A percentile compares a stretch with the other conserved stretches of the same genome.
phyloP scores from a whole-genome alignment of 2,329 filamentous ascomycete species.

The Fusarium staphyleae region DNA sequence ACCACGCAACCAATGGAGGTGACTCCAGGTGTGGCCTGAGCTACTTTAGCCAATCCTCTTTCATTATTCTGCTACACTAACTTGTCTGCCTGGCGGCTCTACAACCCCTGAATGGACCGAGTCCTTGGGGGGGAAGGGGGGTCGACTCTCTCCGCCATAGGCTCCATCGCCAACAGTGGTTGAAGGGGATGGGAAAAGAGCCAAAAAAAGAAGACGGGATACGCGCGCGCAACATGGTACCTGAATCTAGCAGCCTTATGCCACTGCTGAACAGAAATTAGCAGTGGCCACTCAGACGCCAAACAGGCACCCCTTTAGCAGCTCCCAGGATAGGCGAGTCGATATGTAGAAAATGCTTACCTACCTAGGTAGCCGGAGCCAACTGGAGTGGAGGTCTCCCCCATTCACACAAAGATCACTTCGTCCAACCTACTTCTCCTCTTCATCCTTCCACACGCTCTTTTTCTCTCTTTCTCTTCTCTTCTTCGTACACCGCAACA shows the following conservation, averaged over 20 bases:
- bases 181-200: neutral
- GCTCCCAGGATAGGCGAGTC: neutral
- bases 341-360: neutral
- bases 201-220: neutral
- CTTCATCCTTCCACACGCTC: conserved; percentile 34
- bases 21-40: conserved; percentile 18
- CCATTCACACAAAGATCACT: conserved; percentile 30
- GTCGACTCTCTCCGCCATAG: neutral
- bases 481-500: conserved; percentile 30
- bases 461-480: conserved; percentile 14
- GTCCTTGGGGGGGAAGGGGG: neutral
- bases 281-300: conserved; percentile 2
- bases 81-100: conserved; percentile 22
- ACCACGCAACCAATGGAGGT: neutral
- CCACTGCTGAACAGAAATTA: neutral
- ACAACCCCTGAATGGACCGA: conserved; percentile 20
- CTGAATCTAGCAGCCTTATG: conserved; percentile 5
- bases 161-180: conserved; percentile 18
- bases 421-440: conserved; percentile 35
- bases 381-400: conserved; percentile 18
- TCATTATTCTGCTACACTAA: conserved; percentile 28
- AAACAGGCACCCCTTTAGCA: neutral
- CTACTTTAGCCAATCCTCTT: conserved; percentile 33
- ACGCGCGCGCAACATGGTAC: neutral
- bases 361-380: conserved; percentile 11